Base-by-base conservation (phyloP, 2,329 filamentous ascomycete genomes). In the Colletotrichum eremochloae region DNA sequence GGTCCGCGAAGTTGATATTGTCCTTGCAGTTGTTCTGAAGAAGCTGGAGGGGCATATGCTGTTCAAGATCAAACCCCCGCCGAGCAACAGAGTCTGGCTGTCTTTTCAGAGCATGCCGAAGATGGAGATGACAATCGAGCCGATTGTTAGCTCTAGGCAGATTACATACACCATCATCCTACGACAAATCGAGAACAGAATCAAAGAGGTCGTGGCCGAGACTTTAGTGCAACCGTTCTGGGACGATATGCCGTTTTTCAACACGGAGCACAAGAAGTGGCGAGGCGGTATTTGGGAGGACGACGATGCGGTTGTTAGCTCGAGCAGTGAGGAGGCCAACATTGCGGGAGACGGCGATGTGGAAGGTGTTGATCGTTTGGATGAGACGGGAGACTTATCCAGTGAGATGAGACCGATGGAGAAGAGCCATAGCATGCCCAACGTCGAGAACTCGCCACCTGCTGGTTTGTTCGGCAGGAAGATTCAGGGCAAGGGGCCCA, bases 11-110 rank as follows among this genome's bases (percentile, higher is more conserved):
- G 95, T 98, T 61, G 95, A 96, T 74, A 86, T 99, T 63, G 88
- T 98, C 12, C 87, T 99, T 46, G 94, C 96, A 4, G 94, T 95
- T 4, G 92, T 96, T 0, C 81, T 98, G 68, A 95, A 94, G 79
- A 93, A 92, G 76, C 85, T 98, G 1, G 94, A 97, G 77, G 96
- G 96, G 0, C 96, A 97, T 77, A 83, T 94, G 57, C 84, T 97
- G 40, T 87, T 98, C 77, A 93, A 94, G 78, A 91, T 98, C 81
- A 99, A 99, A 81, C 94, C 96, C 8, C 94, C 96, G 20, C 96
- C 96, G 0, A 98, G 95, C 81, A 99, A 99, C 80, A 90, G 96
- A 52, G 81, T 97, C n/a, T 99, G 96, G 96, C 90, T 98, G 76
- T 92, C 95, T 0, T 99, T 99, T 79, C 94, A 97, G 79, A 91